phyloP scores from a whole-genome alignment of 1,284 basidiomycete genomes.

The Cryptococcus floricola region DNA sequence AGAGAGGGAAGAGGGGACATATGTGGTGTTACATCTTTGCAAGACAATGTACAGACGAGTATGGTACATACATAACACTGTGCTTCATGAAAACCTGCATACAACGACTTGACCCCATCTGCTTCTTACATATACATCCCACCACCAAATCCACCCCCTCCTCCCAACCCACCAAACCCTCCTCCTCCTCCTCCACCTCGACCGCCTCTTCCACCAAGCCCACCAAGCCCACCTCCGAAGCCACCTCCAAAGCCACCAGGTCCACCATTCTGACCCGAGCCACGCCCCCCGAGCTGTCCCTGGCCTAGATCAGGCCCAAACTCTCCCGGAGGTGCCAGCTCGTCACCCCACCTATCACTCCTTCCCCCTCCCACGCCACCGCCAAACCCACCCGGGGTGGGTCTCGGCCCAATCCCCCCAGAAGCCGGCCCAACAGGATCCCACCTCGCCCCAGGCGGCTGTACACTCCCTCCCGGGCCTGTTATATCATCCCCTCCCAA shows the following conservation, averaged over 20 bases:
- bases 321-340: constrained; percentile 47
- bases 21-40: neutral
- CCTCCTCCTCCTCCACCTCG: constrained; percentile 20
- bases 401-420: neutral
- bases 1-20: neutral
- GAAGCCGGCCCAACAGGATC: constrained; percentile 53
- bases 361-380: constrained; percentile 19
- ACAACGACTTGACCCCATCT: no score
- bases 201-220: constrained; percentile 20
- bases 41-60: neutral
- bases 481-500: constrained; percentile 13
- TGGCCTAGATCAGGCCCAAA: constrained; percentile 42
- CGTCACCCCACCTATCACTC: constrained; percentile 45
- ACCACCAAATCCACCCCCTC: constrained; percentile 8
- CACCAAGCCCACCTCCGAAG: constrained; percentile 18
- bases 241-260: constrained; percentile 5
- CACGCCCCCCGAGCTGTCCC: constrained; percentile 38
- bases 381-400: constrained; percentile 11
- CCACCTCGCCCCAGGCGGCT: constrained; percentile 54
- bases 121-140: constrained; percentile 1
- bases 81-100: neutral
- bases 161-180: constrained; percentile 11
- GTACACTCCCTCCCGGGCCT: constrained; percentile 40
- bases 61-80: neutral
- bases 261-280: constrained; percentile 7